Conservation (phyloP, 805 yeast genomes). For the Starmerella stellata region DNA sequence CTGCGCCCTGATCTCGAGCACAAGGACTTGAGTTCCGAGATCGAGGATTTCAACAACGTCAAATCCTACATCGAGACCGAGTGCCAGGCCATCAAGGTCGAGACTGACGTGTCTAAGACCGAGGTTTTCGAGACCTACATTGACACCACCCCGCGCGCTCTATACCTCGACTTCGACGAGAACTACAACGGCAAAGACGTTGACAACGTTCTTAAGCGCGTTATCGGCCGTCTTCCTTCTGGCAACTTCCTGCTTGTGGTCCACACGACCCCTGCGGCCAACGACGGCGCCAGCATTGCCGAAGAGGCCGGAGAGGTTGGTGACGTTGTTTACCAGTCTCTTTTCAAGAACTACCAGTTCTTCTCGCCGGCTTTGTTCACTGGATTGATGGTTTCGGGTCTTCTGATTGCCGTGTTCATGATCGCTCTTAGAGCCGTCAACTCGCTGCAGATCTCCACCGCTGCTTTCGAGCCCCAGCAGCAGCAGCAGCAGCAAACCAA, state of each 20-base stretch:
- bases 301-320: neutral
- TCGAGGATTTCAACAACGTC: neutral
- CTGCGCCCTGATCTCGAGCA: neutral
- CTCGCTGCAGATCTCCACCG: conserved; percentile 11
- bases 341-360: conserved; percentile 49
- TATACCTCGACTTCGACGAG: conserved; percentile 34
- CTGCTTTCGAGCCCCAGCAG: conserved; percentile 13
- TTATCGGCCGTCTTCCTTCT: conserved; percentile 21
- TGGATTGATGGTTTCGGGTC: conserved; percentile 45
- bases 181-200: conserved; percentile 5
- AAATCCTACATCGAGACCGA: conserved; percentile 19
- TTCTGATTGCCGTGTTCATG: conserved; percentile 30
- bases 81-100: conserved; percentile 30
- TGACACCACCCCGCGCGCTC: conserved; percentile 45
- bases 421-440: conserved; percentile 9
- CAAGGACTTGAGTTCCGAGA: neutral
- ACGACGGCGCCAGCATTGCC: neutral
- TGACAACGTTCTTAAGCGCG: conserved; percentile 19
- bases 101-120: conserved; percentile 27
- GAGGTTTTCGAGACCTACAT: conserved; percentile 34
- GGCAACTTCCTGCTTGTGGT: conserved; percentile 22
- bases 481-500: too few species aligned
- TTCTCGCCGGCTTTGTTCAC: conserved; percentile 71
- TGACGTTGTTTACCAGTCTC: conserved; percentile 15
- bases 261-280: conserved; percentile 19